Conservation (phyloP, 495 filamentous ascomycete species). For the Podospora australis region DNA sequence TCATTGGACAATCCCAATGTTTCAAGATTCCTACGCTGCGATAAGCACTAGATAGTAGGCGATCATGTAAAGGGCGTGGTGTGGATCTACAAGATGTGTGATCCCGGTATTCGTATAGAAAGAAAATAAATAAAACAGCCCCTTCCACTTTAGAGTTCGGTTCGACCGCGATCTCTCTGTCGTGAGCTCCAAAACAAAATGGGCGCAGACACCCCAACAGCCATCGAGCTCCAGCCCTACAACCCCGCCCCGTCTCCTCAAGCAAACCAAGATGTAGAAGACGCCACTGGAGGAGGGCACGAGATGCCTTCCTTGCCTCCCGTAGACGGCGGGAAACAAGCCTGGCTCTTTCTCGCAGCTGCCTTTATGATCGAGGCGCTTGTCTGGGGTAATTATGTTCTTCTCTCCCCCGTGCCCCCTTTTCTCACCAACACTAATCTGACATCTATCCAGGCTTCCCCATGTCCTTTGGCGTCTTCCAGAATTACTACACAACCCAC, state of each 20-base stretch:
- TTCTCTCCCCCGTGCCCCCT: neutral
- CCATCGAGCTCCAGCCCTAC: slow-evolving; percentile 4
- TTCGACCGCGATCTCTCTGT: no score
- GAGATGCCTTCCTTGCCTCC: slow-evolving; percentile 44
- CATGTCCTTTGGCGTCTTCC: slow-evolving; percentile 51
- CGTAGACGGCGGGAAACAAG: slow-evolving; percentile 54
- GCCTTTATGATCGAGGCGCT: slow-evolving; percentile 60
- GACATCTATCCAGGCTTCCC: slow-evolving; percentile 47
- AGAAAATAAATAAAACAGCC: no score
- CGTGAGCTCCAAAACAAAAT: no score
- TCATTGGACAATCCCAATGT: no score
- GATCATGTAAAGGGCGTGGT: no score
- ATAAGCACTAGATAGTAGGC: no score
- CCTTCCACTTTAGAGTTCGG: no score
- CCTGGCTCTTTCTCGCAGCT: slow-evolving; percentile 58
- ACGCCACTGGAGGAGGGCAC: slow-evolving; percentile 2
- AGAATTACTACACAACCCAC: slow-evolving; percentile 40
- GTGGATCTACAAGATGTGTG: no score
- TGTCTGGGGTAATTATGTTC: slow-evolving; percentile 50
- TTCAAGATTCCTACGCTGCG: no score
- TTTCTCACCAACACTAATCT: neutral
- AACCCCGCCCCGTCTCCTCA: neutral
- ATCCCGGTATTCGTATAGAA: no score
- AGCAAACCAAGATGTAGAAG: neutral
- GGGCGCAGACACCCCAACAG: no score